These are phyloP conservation scores for Trichoderma reesei DNA, from an alignment of 495 filamentous ascomycete genomes.

Conservation along the genomic window DNA sequence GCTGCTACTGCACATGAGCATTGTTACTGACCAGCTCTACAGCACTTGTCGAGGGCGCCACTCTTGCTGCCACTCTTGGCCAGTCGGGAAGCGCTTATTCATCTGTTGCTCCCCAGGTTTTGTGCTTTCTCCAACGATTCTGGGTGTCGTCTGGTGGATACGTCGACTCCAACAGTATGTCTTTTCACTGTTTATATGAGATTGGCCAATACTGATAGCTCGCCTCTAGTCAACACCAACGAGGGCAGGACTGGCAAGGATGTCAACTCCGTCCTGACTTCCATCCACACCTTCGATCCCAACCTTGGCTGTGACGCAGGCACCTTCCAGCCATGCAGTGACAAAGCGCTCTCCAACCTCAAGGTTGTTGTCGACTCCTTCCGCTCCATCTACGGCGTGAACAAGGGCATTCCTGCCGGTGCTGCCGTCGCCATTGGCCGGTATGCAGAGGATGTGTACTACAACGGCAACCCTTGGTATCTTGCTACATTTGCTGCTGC, in stretches of 20 bases:
- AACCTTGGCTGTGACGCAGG: conserved; percentile 44
- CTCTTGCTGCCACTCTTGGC: conserved; percentile 41
- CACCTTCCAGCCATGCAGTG: conserved; percentile 56
- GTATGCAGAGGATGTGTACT: conserved; percentile 60
- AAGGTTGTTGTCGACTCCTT: conserved; percentile 56
- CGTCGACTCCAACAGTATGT: conserved; percentile 43
- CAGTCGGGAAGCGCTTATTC: conserved; percentile 37
- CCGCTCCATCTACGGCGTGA: conserved; percentile 49
- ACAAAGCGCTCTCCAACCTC: conserved; percentile 54
- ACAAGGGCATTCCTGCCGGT: conserved; percentile 37
- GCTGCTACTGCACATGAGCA: not conserved
- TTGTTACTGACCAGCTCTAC: conserved; percentile 3
- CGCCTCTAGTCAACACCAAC: conserved; percentile 22
- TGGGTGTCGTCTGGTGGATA: conserved; percentile 48
- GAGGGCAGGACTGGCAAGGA: conserved; percentile 50
- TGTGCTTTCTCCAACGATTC: conserved; percentile 55
- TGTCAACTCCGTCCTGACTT: conserved; percentile 50
- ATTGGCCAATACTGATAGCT: not conserved
- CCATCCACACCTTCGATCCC: conserved; percentile 57
- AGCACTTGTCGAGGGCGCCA: conserved; percentile 53
- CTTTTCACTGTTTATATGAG: not conserved
- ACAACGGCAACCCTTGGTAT: conserved; percentile 60
- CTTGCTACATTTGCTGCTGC: conserved; percentile 54
- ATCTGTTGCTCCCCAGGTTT: conserved; percentile 47
- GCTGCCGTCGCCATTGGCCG: conserved; percentile 53